Percentiles rank a stretch among this genome's conserved stretches.
Conservation (phyloP, 192 early-diverging fungal species). For the Backusella macrospora region DNA sequence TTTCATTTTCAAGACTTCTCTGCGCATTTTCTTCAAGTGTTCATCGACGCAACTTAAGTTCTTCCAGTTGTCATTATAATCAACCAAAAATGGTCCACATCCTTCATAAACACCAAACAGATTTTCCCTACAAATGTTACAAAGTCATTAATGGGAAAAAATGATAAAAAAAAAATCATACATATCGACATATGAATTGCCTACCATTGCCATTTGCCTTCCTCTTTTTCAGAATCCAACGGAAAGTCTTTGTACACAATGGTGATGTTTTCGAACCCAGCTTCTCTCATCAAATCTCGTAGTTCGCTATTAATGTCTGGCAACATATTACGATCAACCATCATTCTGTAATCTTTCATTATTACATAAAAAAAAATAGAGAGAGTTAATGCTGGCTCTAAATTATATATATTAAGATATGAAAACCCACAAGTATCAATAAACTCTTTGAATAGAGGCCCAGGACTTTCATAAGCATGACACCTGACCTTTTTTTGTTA, state of each 20-base stretch:
- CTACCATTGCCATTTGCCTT: constrained; percentile 14
- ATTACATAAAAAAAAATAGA: background rate
- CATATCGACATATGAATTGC: background rate
- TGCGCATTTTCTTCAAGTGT: no score
- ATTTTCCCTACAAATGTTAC: no score
- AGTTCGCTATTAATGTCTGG: constrained; percentile 1
- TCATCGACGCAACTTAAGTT: no score
- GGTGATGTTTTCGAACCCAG: constrained; percentile 5
- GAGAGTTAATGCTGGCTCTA: background rate
- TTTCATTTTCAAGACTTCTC: no score
- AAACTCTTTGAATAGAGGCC: constrained; percentile 1
- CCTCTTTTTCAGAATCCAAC: background rate
- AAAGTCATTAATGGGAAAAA: no score
- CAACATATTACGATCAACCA: background rate
- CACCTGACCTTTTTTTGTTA: background rate
- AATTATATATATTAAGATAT: no score
- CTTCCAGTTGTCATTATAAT: no score
- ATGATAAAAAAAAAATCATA: background rate
- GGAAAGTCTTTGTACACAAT: background rate
- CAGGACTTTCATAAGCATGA: background rate
- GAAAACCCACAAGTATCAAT: background rate
- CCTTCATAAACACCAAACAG: no score
- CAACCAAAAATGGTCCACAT: no score
- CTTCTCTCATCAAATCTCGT: background rate
- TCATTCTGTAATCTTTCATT: background rate